Evolutionary conservation across 2,329 filamentous ascomycete species (phyloP).

Genomic region (Neonectria punicea): DNA sequence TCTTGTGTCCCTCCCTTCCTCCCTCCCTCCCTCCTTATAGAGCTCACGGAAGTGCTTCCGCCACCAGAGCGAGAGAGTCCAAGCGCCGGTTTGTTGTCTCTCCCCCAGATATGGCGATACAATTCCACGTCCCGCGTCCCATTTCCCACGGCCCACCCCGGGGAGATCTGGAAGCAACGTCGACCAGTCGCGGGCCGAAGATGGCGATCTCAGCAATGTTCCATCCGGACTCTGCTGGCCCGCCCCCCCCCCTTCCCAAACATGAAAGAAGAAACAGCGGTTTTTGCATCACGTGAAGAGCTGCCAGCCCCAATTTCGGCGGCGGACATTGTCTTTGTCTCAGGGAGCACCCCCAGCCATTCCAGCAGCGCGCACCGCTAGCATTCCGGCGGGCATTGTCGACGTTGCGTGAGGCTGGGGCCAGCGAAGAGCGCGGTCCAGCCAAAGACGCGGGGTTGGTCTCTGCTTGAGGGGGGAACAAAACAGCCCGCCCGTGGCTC

Average conservation of each 20-base stretch:
- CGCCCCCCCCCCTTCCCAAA: background rate
- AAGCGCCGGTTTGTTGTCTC: conserved; percentile 13
- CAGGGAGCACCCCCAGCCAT: conserved; percentile 43
- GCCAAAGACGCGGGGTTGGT: conserved; percentile 18
- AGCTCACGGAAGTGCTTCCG: background rate
- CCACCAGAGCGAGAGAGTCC: background rate
- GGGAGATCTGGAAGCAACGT: background rate
- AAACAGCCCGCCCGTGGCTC: conserved; percentile 10
- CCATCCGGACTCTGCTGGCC: conserved; percentile 6
- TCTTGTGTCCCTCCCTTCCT: conserved; percentile 10
- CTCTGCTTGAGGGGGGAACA: conserved; percentile 5
- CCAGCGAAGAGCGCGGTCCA: conserved; percentile 32
- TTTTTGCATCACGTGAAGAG: conserved; percentile 20
- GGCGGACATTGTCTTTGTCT: conserved; percentile 51
- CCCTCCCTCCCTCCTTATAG: background rate
- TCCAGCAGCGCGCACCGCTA: conserved; percentile 42
- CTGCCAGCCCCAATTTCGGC: conserved; percentile 37
- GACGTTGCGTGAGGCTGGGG: conserved; percentile 47
- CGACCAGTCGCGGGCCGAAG: background rate
- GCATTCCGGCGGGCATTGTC: conserved; percentile 50
- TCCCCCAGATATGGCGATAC: conserved; percentile 19
- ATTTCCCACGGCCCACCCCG: conserved; percentile 10
- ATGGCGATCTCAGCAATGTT: conserved; percentile 5
- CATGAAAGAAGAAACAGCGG: conserved; percentile 6
- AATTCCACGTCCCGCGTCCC: conserved; percentile 10